Evolutionary conservation across 331 rosid species (phyloP).

Genomic region (Malus hybrid): DNA sequence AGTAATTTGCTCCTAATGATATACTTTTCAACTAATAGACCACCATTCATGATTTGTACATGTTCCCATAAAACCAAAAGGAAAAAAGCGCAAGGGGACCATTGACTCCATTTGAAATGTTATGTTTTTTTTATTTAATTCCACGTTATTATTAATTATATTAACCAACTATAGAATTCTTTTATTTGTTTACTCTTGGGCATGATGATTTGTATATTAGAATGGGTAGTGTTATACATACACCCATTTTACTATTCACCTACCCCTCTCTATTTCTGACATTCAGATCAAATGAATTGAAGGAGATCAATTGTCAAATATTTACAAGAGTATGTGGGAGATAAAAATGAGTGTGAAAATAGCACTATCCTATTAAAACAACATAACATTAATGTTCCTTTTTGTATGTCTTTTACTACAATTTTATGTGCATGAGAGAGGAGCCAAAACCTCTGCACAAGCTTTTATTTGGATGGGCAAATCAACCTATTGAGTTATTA

Average conservation of each 20-base stretch:
- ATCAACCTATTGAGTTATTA: too few species aligned
- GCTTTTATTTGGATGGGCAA: background rate
- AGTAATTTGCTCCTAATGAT: background rate
- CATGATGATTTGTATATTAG: background rate
- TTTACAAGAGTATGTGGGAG: too few species aligned
- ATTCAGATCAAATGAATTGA: too few species aligned
- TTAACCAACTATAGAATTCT: background rate
- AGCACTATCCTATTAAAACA: background rate
- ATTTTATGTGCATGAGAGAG: background rate
- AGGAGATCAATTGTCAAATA: too few species aligned
- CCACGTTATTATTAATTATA: background rate
- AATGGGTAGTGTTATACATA: too few species aligned
- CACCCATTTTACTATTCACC: too few species aligned
- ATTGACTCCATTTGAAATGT: background rate
- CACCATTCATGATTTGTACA: background rate
- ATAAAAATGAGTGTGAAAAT: too few species aligned
- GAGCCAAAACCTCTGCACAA: background rate
- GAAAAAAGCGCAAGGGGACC: background rate
- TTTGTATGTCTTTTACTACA: background rate
- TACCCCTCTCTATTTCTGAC: too few species aligned
- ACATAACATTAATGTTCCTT: background rate
- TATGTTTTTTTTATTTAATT: background rate
- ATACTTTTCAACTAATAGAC: slow-evolving; percentile 6
- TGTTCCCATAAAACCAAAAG: background rate
- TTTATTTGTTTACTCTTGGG: background rate